These are phyloP conservation scores for Hypomontagnella submonticulosa DNA, from an alignment of 495 filamentous ascomycete species.

Conservation along the genomic window DNA sequence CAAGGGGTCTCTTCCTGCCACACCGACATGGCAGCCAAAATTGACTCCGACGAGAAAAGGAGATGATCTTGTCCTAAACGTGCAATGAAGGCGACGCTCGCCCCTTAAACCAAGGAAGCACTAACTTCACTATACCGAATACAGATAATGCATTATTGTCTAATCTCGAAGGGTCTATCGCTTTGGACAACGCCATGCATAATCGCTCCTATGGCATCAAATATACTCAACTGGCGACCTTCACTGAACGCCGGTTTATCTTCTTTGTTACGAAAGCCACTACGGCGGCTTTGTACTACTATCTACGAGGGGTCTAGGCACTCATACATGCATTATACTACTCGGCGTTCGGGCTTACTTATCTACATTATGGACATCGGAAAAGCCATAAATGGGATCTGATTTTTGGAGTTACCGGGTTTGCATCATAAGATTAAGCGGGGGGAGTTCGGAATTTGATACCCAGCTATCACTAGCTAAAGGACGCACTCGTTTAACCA, in stretches of 20 bases:
- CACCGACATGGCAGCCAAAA: slow-evolving; percentile 62
- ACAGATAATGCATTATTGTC: slow-evolving; percentile 7
- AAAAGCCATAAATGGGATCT: neutral
- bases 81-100: slow-evolving; percentile 41
- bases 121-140: neutral
- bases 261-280: slow-evolving; percentile 2
- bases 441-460: too few species aligned
- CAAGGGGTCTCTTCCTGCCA: slow-evolving; percentile 53
- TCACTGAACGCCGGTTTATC: slow-evolving; percentile 14
- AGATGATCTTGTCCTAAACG: slow-evolving; percentile 55
- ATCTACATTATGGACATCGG: slow-evolving; percentile 12
- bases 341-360: slow-evolving; percentile 9
- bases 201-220: slow-evolving; percentile 19
- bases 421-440: neutral
- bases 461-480: too few species aligned
- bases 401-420: neutral
- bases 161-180: slow-evolving; percentile 11
- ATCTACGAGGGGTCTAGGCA: slow-evolving; percentile 10
- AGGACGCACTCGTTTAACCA: too few species aligned
- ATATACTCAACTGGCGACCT: slow-evolving; percentile 31
- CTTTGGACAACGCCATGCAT: slow-evolving; percentile 6
- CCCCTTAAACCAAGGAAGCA: neutral
- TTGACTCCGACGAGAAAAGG: slow-evolving; percentile 56
- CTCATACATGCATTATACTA: slow-evolving; percentile 18
- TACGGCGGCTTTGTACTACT: slow-evolving; percentile 21